These are phyloP conservation scores for Aspergillus leporis DNA, from an alignment of 495 filamentous ascomycete species.

Conservation along the genomic window DNA sequence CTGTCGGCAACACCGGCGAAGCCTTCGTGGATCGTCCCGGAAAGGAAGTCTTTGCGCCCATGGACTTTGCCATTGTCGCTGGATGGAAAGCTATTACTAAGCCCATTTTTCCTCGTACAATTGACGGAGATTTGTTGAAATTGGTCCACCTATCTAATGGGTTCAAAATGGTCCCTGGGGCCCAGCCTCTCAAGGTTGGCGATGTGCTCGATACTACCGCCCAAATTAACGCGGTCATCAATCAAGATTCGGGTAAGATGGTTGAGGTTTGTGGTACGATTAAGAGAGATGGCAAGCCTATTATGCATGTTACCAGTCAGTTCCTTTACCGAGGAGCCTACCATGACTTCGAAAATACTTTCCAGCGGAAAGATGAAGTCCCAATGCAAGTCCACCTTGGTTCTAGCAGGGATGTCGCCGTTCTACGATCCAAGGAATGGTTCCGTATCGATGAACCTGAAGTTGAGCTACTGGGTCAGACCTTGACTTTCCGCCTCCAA, in stretches of 20 bases:
- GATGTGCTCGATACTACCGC: slow-evolving; percentile 92
- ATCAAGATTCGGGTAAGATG: slow-evolving; percentile 98
- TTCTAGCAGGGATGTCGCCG: slow-evolving; percentile 86
- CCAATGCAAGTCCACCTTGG: slow-evolving; percentile 91
- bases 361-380: slow-evolving; percentile 94
- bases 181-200: slow-evolving; percentile 89
- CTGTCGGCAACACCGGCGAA: slow-evolving; percentile 95
- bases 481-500: slow-evolving; percentile 93
- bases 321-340: slow-evolving; percentile 95
- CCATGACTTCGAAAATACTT: slow-evolving; percentile 93
- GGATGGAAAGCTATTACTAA: slow-evolving; percentile 99
- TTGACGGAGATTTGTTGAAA: slow-evolving; percentile 92
- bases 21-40: slow-evolving; percentile 97
- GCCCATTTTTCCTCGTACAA: slow-evolving; percentile 92
- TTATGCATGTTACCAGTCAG: slow-evolving; percentile 98
- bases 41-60: slow-evolving; percentile 92
- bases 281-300: slow-evolving; percentile 76
- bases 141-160: slow-evolving; percentile 94
- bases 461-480: slow-evolving; percentile 84
- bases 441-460: slow-evolving; percentile 81
- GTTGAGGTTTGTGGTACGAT: slow-evolving; percentile 98
- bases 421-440: slow-evolving; percentile 95
- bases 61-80: slow-evolving; percentile 98
- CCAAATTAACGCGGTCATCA: slow-evolving; percentile 96
- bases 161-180: slow-evolving; percentile 97